Base-by-base conservation (phyloP, 1,284 basidiomycete species). In the Leccinum subrobustum region DNA sequence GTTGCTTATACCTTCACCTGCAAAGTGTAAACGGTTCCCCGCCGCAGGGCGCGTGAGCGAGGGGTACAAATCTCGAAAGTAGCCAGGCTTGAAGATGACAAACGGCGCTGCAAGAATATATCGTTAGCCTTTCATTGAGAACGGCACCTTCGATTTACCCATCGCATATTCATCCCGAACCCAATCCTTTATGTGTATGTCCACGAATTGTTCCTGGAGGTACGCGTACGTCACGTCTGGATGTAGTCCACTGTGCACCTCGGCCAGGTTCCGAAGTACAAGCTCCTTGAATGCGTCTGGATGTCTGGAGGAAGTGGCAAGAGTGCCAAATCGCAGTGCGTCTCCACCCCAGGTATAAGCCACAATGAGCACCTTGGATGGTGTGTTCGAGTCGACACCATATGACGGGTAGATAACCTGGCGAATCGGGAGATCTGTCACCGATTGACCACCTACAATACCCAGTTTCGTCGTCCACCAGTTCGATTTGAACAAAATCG, bases 361-460 rank as follows among this genome's bases (percentile, higher is more conserved):
- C 11, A 63, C 59, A 4, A 67, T 54, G 14, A 69, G 65, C 1
- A 67, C 65, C 2, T 52, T 62, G 6, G 67, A 67, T 4, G 73
- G 69, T 2, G 61, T 64, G 14, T 64, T 39, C 3, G 65, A 59
- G 51, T 67, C 66, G 31, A 69, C 66, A 9, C 75, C 76, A n/a
- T 75, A 63, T 67, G 42, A 44, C 18, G 42, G 42, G 18, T 44
- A 44, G 18, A 44, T 4, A 23, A 77, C 64, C 54, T 60, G 65
- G 6, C 72, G 68, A 29, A 75, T 69, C 0, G 72, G 72, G 7
- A 75, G 68, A 60, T 78, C 76, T 1, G 75, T 78, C 12, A 63
- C 63, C 23, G 73, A 69, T 59, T 75, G 71, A 0, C 75, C 75
- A 20, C 75, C 76, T 1, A 64, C 18, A 11, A 44, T 44, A 6